phyloP scores from a whole-genome alignment of 345 rosid species.

The Litchi chinensis region DNA sequence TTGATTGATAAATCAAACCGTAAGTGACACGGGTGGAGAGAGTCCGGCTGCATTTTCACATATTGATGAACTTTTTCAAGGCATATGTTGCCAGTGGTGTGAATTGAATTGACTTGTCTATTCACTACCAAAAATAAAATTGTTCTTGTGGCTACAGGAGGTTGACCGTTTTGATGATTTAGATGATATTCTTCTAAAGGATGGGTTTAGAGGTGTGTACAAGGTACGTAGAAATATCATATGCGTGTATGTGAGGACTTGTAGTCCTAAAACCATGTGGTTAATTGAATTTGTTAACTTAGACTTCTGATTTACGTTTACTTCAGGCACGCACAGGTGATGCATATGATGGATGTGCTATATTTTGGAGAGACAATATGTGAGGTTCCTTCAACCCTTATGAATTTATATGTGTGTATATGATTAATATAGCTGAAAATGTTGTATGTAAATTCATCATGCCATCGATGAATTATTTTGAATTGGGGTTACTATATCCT shows the following conservation, averaged over 20 bases:
- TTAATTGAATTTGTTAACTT: neutral
- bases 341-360: conserved; percentile 85
- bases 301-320: conserved; percentile 24
- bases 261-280: neutral
- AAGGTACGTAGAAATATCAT: conserved; percentile 48
- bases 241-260: neutral
- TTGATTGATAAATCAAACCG: neutral
- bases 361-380: conserved; percentile 76
- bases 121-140: conserved; percentile 1
- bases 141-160: conserved; percentile 48
- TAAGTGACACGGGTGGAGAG: neutral
- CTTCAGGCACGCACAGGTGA: conserved; percentile 83
- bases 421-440: neutral
- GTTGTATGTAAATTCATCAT: neutral
- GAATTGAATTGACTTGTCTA: conserved; percentile 10
- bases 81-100: neutral
- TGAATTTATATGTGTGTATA: neutral
- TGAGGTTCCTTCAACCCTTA: conserved; percentile 34
- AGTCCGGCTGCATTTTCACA: neutral
- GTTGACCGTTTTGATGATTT: conserved; percentile 71
- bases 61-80: neutral
- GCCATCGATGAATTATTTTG: neutral
- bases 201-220: conserved; percentile 75
- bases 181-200: conserved; percentile 45
- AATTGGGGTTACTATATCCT: neutral